These are phyloP conservation scores for Hanseniaspora jakobsenii DNA, from an alignment of 805 yeast genomes.

Conservation along the genomic window DNA sequence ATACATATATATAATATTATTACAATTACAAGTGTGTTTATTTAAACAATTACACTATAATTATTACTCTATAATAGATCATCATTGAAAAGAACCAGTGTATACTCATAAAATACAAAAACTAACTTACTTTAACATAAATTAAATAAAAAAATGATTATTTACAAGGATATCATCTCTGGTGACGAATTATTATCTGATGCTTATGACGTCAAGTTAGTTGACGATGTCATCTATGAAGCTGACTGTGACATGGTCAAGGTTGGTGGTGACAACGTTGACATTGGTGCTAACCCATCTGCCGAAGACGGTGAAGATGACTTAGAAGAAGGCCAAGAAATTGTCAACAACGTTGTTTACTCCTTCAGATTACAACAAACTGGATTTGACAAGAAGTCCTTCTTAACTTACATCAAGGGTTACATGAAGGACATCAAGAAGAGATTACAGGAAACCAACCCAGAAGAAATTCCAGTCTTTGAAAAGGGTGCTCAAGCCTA, in stretches of 20 bases:
- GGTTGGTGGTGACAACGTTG: slow-evolving; percentile 84
- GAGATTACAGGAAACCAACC: slow-evolving; percentile 74
- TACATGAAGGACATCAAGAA: slow-evolving; percentile 97
- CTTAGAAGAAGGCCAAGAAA: slow-evolving; percentile 71
- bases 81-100: no score
- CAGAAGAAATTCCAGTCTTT: slow-evolving; percentile 75
- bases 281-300: slow-evolving; percentile 99
- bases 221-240: slow-evolving; percentile 87
- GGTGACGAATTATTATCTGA: slow-evolving; percentile 95
- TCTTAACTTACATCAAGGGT: slow-evolving; percentile 91
- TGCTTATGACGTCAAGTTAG: slow-evolving; percentile 82
- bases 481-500: slow-evolving; percentile 96
- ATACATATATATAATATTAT: no score
- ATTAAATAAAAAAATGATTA: slow-evolving; percentile 24
- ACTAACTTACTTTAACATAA: slow-evolving; percentile 4
- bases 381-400: slow-evolving; percentile 94
- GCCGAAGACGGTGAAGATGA: slow-evolving; percentile 89
- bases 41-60: not conserved
- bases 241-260: slow-evolving; percentile 90
- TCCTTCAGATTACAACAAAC: slow-evolving; percentile 97
- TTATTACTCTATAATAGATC: no score
- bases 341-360: slow-evolving; percentile 96
- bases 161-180: slow-evolving; percentile 68
- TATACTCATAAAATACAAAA: not conserved
- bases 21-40: not conserved